These are phyloP conservation scores for Neurospora tetrasperma DNA, from an alignment of 495 filamentous ascomycete genomes.

Conservation along the genomic window DNA sequence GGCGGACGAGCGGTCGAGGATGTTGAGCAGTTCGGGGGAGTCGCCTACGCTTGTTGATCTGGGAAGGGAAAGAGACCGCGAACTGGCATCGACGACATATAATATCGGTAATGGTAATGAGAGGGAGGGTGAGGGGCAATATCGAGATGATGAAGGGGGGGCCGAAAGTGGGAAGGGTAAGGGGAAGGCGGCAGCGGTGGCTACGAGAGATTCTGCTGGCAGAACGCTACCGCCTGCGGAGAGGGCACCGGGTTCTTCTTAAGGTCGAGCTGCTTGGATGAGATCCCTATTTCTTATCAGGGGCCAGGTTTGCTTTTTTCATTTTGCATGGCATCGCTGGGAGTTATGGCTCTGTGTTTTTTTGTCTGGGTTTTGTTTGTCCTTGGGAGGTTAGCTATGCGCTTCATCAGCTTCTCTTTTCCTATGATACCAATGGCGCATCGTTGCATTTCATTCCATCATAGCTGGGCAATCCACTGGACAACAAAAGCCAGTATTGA, in stretches of 20 bases:
- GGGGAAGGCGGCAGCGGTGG: conserved; percentile 25
- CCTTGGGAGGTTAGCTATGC: neutral
- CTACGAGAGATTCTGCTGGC: conserved; percentile 28
- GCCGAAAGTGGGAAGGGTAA: conserved; percentile 32
- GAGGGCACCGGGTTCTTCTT: conserved; percentile 22
- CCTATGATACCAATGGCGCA: neutral
- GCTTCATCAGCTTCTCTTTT: neutral
- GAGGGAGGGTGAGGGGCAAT: conserved; percentile 2
- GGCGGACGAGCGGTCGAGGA: conserved; percentile 16
- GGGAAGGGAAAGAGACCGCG: neutral
- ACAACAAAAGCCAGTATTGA: neutral
- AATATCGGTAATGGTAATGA: neutral
- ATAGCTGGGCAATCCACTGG: neutral
- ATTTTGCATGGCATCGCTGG: conserved; percentile 8
- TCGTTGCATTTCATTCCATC: neutral
- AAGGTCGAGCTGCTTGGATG: neutral
- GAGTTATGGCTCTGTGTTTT: conserved; percentile 9
- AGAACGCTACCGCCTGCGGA: conserved; percentile 31
- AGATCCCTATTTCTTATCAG: neutral
- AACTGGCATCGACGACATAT: neutral
- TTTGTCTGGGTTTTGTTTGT: neutral
- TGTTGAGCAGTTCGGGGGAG: conserved; percentile 21
- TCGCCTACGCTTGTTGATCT: conserved; percentile 20
- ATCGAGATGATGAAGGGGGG: conserved; percentile 23
- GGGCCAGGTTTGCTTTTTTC: neutral